Percentiles rank a stretch among this genome's conserved stretches.
phyloP scores from a whole-genome alignment of 176 grass and related monocot species.

The Coix lacrymajobi region DNA sequence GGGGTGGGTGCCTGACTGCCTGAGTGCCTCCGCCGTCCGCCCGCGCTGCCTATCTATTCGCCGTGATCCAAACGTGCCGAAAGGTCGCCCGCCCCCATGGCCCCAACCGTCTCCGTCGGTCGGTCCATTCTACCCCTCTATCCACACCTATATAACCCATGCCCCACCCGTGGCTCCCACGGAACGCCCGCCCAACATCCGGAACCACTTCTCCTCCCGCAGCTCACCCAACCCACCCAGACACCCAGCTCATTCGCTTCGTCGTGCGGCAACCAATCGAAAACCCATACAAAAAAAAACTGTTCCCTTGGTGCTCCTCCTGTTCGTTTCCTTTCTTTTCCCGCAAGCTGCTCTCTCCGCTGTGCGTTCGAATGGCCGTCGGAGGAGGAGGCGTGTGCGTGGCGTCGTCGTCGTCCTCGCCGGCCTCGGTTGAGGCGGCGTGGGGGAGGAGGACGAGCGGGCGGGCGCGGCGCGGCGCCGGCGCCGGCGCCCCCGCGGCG shows the following conservation, averaged over 20 bases:
- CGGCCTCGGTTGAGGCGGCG: conserved; percentile 11
- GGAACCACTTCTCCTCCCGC: background rate
- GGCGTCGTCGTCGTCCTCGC: background rate
- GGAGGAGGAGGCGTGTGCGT: conserved; percentile 5
- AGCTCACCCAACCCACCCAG: too few species aligned
- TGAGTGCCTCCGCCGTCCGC: too few species aligned
- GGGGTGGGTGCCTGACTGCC: too few species aligned
- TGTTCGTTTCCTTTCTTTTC: background rate
- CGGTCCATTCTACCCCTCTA: background rate
- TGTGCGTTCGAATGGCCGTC: background rate
- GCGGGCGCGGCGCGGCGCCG: background rate
- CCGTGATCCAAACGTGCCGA: conserved; percentile 11
- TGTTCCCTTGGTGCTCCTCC: background rate
- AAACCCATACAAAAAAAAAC: too few species aligned
- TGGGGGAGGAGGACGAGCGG: background rate
- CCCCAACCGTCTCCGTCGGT: background rate
- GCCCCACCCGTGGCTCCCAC: background rate
- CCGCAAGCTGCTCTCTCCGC: background rate
- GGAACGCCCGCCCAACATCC: background rate
- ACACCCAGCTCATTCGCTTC: background rate
- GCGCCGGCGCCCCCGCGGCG: background rate
- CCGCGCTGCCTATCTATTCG: background rate
- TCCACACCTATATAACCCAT: background rate
- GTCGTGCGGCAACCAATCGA: background rate
- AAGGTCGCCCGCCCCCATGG: background rate